These are phyloP conservation scores for Funneliformis geosporum DNA, from an alignment of 192 early-diverging fungal species.

Conservation along the genomic window DNA sequence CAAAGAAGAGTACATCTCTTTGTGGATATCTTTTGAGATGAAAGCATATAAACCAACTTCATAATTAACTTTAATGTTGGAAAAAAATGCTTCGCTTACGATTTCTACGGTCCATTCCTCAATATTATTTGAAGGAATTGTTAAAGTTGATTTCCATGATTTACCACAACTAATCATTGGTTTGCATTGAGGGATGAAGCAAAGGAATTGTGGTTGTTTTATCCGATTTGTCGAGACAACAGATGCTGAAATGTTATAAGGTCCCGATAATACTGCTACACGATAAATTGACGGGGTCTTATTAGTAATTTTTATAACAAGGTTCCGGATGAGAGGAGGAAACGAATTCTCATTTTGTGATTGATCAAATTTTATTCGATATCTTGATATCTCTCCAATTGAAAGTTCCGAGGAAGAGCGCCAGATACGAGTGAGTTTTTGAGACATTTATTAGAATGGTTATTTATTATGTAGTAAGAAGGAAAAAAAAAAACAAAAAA, in stretches of 20 bases:
- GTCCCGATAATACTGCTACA: background rate
- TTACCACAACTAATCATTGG: constrained; percentile 5
- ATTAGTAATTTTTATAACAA: constrained; percentile 8
- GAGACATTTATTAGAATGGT: background rate
- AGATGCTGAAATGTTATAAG: constrained; percentile 22
- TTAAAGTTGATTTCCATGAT: background rate
- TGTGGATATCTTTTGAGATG: background rate
- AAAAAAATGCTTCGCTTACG: constrained; percentile 5
- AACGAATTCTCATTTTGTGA: background rate
- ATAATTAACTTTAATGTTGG: constrained; percentile 7
- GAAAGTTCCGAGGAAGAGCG: background rate
- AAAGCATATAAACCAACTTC: background rate
- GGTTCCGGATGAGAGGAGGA: background rate
- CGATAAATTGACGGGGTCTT: background rate
- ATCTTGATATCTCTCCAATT: background rate
- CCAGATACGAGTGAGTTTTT: background rate
- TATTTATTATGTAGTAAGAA: too few species aligned
- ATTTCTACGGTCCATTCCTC: constrained; percentile 26
- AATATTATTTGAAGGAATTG: background rate
- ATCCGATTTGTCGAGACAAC: background rate
- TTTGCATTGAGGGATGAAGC: background rate
- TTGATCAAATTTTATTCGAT: background rate
- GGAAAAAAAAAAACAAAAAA: too few species aligned
- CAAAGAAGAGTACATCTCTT: constrained; percentile 8
- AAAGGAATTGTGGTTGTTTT: background rate